Evolutionary conservation across 2,329 filamentous ascomycete species (phyloP).

Genomic region (Xylaria sp.): DNA sequence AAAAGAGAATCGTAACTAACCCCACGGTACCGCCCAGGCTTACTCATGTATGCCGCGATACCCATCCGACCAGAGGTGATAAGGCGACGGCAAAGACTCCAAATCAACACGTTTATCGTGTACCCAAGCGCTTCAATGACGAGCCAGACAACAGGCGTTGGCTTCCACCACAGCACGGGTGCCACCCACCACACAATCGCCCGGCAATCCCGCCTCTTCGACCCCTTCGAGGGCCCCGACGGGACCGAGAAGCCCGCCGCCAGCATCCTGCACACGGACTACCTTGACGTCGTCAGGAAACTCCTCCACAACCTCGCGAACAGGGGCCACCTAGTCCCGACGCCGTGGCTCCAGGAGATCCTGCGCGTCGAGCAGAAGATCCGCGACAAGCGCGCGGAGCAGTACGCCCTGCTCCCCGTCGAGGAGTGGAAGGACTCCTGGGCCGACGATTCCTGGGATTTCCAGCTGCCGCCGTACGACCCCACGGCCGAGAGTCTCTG

Average conservation of each 20-base stretch:
- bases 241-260: not conserved
- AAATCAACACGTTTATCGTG: not conserved
- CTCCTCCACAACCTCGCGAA: not conserved
- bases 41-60: slow-evolving; percentile 12
- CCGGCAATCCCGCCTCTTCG: not conserved
- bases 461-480: slow-evolving; percentile 5
- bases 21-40: not conserved
- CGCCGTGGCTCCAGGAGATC: slow-evolving; percentile 12
- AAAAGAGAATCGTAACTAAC: not conserved
- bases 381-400: not conserved
- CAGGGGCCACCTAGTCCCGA: not conserved
- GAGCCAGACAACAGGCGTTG: not conserved
- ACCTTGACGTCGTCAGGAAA: slow-evolving; percentile 3
- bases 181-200: not conserved
- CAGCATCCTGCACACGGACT: not conserved
- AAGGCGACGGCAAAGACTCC: rapidly evolving
- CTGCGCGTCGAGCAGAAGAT: slow-evolving; percentile 3
- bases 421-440: not conserved
- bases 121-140: not conserved
- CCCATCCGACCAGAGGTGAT: not conserved
- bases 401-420: not conserved
- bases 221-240: not conserved
- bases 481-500: not conserved
- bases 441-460: slow-evolving; percentile 6
- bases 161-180: no score